These are phyloP conservation scores for Anacardium occidentale DNA, from an alignment of 345 rosid genomes.

Conservation along the genomic window DNA sequence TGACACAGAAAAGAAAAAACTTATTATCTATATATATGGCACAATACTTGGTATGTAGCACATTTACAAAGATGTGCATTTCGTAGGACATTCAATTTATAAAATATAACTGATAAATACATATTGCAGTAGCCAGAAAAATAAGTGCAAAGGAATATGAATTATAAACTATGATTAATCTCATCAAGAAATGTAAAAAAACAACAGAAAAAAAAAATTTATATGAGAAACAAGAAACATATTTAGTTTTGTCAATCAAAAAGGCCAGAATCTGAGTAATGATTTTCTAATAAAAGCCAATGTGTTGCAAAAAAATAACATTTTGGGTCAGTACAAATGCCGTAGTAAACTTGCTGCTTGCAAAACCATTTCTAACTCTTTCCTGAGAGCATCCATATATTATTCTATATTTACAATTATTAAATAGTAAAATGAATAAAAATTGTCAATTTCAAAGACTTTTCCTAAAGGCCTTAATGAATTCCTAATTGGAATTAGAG, in stretches of 20 bases:
- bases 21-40: neutral
- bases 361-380: neutral
- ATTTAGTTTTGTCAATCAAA: neutral
- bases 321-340: neutral
- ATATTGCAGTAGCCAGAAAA: neutral
- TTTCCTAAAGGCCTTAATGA: no score
- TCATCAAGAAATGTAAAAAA: neutral
- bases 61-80: neutral
- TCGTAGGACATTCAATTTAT: neutral
- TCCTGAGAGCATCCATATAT: neutral
- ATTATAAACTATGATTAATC: neutral
- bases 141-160: neutral
- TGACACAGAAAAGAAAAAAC: constrained; percentile 28
- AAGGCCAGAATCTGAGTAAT: neutral
- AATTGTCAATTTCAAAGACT: no score
- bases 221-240: neutral
- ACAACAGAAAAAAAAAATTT: no score
- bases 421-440: no score
- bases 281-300: neutral
- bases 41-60: neutral
- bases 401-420: neutral
- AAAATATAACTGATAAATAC: neutral
- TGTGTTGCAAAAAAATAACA: neutral
- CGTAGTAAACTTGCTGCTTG: neutral
- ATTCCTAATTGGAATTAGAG: no score